Percentiles rank a stretch among this genome's conserved stretches.
phyloP scores from a whole-genome alignment of 257 asterid genomes.

The Nicotiana otophora region DNA sequence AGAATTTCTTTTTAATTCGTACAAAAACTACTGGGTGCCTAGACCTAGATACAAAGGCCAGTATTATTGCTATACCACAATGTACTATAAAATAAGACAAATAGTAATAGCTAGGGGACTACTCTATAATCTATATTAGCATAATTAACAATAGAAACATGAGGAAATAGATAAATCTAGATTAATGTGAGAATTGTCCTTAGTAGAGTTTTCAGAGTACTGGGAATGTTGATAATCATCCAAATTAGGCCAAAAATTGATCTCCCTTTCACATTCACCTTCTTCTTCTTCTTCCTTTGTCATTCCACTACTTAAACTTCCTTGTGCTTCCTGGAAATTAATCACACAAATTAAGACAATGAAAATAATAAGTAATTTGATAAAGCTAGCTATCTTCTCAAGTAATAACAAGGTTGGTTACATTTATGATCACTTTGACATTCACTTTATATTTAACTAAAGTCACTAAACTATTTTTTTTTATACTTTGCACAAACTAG shows the following conservation, averaged over 20 bases:
- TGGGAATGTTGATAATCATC: background rate
- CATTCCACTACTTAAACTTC: slow-evolving; percentile 11
- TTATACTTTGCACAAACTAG: too few relatives aligned
- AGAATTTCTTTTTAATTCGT: background rate
- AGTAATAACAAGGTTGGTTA: too few relatives aligned
- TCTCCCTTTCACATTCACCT: background rate
- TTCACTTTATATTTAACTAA: too few relatives aligned
- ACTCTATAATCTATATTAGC: background rate
- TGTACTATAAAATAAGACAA: too few relatives aligned
- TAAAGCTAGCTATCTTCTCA: too few relatives aligned
- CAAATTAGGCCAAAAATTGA: background rate
- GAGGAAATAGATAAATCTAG: background rate
- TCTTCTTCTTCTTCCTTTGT: slow-evolving; percentile 12
- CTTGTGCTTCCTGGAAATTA: background rate
- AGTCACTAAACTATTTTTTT: too few relatives aligned
- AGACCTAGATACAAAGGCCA: background rate
- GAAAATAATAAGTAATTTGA: too few relatives aligned
- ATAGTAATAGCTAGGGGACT: background rate
- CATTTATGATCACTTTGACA: too few relatives aligned
- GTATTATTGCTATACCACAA: background rate
- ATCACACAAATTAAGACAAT: background rate
- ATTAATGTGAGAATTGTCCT: background rate
- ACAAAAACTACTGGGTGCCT: background rate
- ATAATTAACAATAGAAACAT: background rate
- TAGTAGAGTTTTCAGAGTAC: background rate